These are phyloP conservation scores for Myrica gale DNA, from an alignment of 306 rosid genomes.

Conservation along the genomic window DNA sequence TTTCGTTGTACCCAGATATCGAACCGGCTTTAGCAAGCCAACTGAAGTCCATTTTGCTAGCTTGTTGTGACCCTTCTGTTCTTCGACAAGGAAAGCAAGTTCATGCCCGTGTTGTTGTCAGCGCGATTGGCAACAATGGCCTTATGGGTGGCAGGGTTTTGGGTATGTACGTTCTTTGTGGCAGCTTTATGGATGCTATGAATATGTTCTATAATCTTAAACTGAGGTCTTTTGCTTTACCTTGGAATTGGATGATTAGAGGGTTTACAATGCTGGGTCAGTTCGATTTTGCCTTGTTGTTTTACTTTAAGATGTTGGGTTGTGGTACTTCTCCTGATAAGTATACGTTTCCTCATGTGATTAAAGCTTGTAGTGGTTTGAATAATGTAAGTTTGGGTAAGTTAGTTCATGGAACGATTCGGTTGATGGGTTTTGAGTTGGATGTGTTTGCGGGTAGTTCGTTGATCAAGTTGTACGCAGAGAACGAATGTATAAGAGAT, in stretches of 20 bases:
- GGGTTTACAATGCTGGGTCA: constrained; percentile 54
- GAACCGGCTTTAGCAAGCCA: constrained; percentile 36
- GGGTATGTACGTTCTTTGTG: constrained; percentile 64
- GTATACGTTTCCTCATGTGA: constrained; percentile 81
- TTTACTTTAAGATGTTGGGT: constrained; percentile 80
- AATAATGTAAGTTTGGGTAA: constrained; percentile 52
- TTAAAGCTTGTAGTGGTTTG: constrained; percentile 74
- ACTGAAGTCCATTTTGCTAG: constrained; percentile 44
- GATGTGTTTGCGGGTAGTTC: constrained; percentile 75
- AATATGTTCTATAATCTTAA: constrained; percentile 56
- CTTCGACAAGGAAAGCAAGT: constrained; percentile 57
- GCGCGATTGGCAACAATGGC: constrained; percentile 36
- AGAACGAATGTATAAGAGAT: constrained; percentile 53
- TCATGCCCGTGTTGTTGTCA: constrained; percentile 55
- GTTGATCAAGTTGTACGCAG: constrained; percentile 63
- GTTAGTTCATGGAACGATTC: constrained; percentile 46
- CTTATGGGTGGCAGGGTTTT: constrained; percentile 45
- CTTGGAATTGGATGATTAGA: constrained; percentile 90
- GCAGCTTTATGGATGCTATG: constrained; percentile 53
- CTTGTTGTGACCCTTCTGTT: constrained; percentile 42
- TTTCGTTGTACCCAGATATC: not conserved
- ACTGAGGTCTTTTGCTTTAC: constrained; percentile 39
- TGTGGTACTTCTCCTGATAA: constrained; percentile 64
- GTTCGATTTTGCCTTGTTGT: constrained; percentile 55
- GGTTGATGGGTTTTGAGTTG: constrained; percentile 46